Evolutionary conservation across 2,329 filamentous ascomycete genomes (phyloP), one percentile per base, ranked within the genome.

Genomic region (Trichoderma breve): DNA sequence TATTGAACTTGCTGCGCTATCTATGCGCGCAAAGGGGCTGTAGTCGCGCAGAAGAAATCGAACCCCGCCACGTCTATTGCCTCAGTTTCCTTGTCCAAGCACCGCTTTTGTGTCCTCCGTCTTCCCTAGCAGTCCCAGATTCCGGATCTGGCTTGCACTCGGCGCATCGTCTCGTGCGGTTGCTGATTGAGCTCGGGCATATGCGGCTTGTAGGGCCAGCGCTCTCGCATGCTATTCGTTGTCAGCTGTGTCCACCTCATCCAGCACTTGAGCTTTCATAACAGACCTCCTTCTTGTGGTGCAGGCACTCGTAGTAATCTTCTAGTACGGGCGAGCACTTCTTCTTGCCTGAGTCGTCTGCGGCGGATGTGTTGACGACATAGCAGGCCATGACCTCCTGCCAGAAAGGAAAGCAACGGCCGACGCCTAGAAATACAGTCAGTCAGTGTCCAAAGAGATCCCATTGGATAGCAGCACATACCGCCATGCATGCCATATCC

Each of bases 331-430:
- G 91, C 21, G 88, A 85, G 82, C 97, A 99, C 85, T 97, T 97
- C 83, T 91, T 92, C 86, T 95, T 96, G 77, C 93, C 93, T 18
- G 90, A 89, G 76, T 90, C 87, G 79, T 95, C 92, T 71, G 95
- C 92, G 75, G 92, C 86, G 75, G 88, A 89, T 71, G 94, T 94
- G 86, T 98, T 98, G 81, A 97, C 91, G 73, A 98, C 94, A 83
- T 99, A 99, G 90, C 96, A 99, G 79, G 94, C 94, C 81, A 99
- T 92, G 76, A 98, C 91, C 85, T 99, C 96, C 86, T 99, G 96
- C 96, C 96, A 99, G 90, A 98, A 99, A 81, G 95, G 93, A 87
- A 97, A 98, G 90, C 96, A 99, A 83, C 95, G 93, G 77, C 85
- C 86, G 74, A 88, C 87, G 78, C 88, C 88, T 90, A 77, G 6